A percentile compares a stretch with the other conserved stretches of the same genome.
These are phyloP conservation scores for Aureobasidium uvarum DNA, from an alignment of 2,329 filamentous ascomycete genomes.

Conservation along the genomic window DNA sequence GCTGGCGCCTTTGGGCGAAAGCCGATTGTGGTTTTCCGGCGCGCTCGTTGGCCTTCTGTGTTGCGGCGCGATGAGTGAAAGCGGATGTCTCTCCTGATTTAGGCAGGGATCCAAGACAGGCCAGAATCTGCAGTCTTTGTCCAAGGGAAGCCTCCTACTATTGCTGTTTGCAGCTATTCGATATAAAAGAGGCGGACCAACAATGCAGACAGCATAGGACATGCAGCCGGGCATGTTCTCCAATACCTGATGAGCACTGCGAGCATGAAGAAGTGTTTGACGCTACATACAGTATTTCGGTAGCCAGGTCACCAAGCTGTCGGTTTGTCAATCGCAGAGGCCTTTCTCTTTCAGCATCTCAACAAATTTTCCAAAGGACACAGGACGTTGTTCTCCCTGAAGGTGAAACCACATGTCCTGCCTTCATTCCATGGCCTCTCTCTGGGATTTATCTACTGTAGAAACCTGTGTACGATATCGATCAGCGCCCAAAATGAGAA, in stretches of 20 bases:
- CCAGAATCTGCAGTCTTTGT: background rate
- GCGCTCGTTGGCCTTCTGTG: background rate
- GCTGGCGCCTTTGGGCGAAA: background rate
- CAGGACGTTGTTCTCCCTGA: too few species aligned
- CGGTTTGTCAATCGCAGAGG: background rate
- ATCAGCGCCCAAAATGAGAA: background rate
- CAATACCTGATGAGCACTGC: background rate
- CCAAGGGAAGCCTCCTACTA: background rate
- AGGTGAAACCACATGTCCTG: too few species aligned
- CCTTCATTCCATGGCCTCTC: background rate
- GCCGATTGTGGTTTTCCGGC: background rate
- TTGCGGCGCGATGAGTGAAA: slow-evolving; percentile 4
- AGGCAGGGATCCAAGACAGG: background rate
- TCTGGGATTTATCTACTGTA: background rate
- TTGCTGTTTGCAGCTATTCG: background rate
- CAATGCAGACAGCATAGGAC: background rate
- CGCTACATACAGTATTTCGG: background rate
- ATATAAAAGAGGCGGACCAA: background rate
- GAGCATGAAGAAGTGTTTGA: background rate
- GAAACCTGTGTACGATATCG: too few species aligned
- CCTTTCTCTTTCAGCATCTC: too few species aligned
- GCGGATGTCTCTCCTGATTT: background rate
- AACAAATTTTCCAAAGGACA: too few species aligned
- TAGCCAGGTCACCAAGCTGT: background rate
- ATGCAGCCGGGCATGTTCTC: background rate